Evolutionary conservation across 176 grass and related monocot species (phyloP).

Genomic region (Musa troglodytarum): DNA sequence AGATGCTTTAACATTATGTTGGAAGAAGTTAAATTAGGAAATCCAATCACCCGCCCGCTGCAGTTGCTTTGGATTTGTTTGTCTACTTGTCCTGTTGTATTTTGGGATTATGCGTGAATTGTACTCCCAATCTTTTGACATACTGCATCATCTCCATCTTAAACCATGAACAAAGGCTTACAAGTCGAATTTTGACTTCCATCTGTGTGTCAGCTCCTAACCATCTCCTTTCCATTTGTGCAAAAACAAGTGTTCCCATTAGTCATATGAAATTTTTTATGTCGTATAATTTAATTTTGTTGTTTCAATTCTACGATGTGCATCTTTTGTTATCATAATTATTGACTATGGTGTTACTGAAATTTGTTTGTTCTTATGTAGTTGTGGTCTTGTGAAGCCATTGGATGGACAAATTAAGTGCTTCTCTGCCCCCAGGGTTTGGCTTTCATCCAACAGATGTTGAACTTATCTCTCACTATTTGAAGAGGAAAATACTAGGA

Average conservation of each 20-base stretch:
- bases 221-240: too few relatives aligned
- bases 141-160: too few relatives aligned
- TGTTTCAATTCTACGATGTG: background rate
- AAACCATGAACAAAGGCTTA: too few relatives aligned
- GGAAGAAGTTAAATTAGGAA: too few relatives aligned
- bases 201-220: too few relatives aligned
- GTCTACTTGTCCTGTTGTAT: too few relatives aligned
- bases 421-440: conserved; percentile 59
- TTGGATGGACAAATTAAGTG: conserved; percentile 49
- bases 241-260: background rate
- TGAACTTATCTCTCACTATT: conserved; percentile 73
- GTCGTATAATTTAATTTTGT: background rate
- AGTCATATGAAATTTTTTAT: background rate
- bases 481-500: conserved; percentile 65
- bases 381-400: background rate
- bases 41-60: too few relatives aligned
- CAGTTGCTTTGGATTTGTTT: too few relatives aligned
- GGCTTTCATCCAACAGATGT: conserved; percentile 80
- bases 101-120: too few relatives aligned
- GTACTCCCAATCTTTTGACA: too few relatives aligned
- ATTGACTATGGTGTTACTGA: background rate
- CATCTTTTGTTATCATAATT: background rate
- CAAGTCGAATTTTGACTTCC: too few relatives aligned
- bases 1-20: too few relatives aligned
- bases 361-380: conserved; percentile 3